Conservation (phyloP, 805 yeast species). For the Cyberlindnera mycetangii region DNA sequence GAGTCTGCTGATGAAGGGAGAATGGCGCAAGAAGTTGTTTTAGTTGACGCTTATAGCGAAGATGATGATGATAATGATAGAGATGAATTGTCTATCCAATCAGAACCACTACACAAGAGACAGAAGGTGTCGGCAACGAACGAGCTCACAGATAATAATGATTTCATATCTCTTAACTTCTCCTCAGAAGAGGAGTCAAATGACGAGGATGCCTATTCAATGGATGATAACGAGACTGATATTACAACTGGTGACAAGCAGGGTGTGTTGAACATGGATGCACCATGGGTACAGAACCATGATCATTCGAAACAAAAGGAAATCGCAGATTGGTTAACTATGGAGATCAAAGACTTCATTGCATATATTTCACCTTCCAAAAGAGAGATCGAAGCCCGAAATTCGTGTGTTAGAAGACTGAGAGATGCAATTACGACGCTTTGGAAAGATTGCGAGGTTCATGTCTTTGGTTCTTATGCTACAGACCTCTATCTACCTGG, state of each 20-base stretch:
- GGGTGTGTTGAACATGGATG: constrained; percentile 28
- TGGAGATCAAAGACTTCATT: constrained; percentile 82
- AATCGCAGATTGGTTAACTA: constrained; percentile 81
- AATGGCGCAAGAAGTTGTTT: constrained; percentile 7
- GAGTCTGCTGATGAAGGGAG: too few relatives aligned
- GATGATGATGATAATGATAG: constrained; percentile 3
- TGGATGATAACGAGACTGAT: constrained; percentile 27
- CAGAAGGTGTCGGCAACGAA: constrained; percentile 13
- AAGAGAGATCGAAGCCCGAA: constrained; percentile 66
- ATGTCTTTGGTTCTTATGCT: constrained; percentile 92
- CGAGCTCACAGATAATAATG: constrained; percentile 37
- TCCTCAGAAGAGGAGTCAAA: constrained; percentile 27
- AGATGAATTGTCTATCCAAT: neutral
- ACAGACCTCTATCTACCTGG: constrained; percentile 92
- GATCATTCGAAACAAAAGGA: constrained; percentile 77
- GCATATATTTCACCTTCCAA: constrained; percentile 82
- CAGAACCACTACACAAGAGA: neutral
- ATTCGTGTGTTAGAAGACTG: constrained; percentile 58
- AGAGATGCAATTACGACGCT: constrained; percentile 47
- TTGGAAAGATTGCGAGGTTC: constrained; percentile 79
- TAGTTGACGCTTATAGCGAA: constrained; percentile 10
- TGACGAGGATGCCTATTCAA: constrained; percentile 28
- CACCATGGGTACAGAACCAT: constrained; percentile 76
- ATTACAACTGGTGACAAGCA: constrained; percentile 12
- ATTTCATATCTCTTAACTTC: constrained; percentile 39